These are phyloP conservation scores for Monilinia laxa DNA, from an alignment of 2,329 filamentous ascomycete genomes.

Conservation along the genomic window DNA sequence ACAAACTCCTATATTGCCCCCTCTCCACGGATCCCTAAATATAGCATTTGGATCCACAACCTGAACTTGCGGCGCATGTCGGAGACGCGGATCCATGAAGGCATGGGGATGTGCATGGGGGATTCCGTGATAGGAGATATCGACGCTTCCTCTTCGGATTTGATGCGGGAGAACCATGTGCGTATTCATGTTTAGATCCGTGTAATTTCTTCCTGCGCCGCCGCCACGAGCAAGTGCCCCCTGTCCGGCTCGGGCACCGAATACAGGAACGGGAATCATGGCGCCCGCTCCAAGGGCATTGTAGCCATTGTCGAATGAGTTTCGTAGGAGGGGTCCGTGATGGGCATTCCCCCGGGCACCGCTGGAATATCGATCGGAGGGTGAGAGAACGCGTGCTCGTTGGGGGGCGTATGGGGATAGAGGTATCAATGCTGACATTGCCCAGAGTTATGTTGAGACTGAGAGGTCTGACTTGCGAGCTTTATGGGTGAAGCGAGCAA, in stretches of 20 bases:
- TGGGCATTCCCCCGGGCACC: constrained; percentile 5
- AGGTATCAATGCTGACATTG: constrained; percentile 23
- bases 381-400: constrained; percentile 20
- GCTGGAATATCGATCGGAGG: constrained; percentile 17
- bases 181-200: not conserved
- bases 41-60: constrained; percentile 8
- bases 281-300: not conserved
- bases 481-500: constrained; percentile 1
- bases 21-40: constrained; percentile 10
- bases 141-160: constrained; percentile 1
- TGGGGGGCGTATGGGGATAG: constrained; percentile 17
- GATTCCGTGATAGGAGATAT: constrained; percentile 5
- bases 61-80: constrained; percentile 4
- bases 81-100: constrained; percentile 6
- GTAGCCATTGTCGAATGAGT: constrained; percentile 17
- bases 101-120: not conserved
- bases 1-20: not conserved
- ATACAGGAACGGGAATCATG: constrained; percentile 10
- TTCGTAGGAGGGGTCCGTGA: constrained; percentile 17
- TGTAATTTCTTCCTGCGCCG: constrained; percentile 12
- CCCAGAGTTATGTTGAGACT: constrained; percentile 4
- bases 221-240: constrained; percentile 10
- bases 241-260: constrained; percentile 3
- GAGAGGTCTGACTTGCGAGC: not conserved
- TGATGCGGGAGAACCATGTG: not conserved